A percentile compares a stretch with the other conserved stretches of the same genome.
Evolutionary conservation across 2,329 filamentous ascomycete species (phyloP).

Genomic region (Thermothelomyces thermophilus): DNA sequence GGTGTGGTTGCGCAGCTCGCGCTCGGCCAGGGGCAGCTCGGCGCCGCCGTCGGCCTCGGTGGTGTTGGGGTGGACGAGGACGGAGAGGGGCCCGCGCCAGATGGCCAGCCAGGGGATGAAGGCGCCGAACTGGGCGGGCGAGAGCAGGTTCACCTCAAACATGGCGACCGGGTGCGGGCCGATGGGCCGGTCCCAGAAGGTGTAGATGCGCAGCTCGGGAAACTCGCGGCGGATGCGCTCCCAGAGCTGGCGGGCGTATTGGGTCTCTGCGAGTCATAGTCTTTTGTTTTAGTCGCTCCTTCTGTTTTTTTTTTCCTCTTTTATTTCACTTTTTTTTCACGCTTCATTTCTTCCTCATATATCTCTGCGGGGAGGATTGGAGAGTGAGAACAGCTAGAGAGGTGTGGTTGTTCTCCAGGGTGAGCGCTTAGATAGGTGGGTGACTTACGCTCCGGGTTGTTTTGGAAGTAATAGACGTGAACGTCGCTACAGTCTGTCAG

Average conservation of each 20-base stretch:
- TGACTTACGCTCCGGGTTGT: slow-evolving; percentile 42
- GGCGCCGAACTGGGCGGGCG: slow-evolving; percentile 79
- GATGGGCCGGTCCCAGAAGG: slow-evolving; percentile 67
- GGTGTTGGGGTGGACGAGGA: slow-evolving; percentile 77
- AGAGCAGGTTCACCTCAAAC: slow-evolving; percentile 90
- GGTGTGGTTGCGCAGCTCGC: slow-evolving; percentile 52
- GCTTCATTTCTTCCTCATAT: too few relatives aligned
- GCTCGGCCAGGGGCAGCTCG: slow-evolving; percentile 15
- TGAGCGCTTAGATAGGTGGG: too few relatives aligned
- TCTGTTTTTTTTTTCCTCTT: too few relatives aligned
- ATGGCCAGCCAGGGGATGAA: slow-evolving; percentile 82
- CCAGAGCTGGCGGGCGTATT: slow-evolving; percentile 67
- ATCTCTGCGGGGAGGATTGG: too few relatives aligned
- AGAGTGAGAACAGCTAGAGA: too few relatives aligned
- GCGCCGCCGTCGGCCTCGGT: slow-evolving; percentile 28
- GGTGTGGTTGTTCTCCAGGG: too few relatives aligned
- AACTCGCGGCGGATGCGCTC: slow-evolving; percentile 78
- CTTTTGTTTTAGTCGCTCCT: neutral
- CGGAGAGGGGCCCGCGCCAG: slow-evolving; percentile 73
- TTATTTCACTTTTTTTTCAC: too few relatives aligned
- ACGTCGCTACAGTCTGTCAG: slow-evolving; percentile 51
- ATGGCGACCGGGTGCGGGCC: slow-evolving; percentile 80
- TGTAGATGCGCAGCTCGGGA: slow-evolving; percentile 77
- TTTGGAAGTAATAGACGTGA: slow-evolving; percentile 75
- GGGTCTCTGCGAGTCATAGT: slow-evolving; percentile 34